Evolutionary conservation across 2,329 filamentous ascomycete genomes (phyloP), one percentile per base, ranked within the genome.

Genomic region (Penicillium sclerotigenum): DNA sequence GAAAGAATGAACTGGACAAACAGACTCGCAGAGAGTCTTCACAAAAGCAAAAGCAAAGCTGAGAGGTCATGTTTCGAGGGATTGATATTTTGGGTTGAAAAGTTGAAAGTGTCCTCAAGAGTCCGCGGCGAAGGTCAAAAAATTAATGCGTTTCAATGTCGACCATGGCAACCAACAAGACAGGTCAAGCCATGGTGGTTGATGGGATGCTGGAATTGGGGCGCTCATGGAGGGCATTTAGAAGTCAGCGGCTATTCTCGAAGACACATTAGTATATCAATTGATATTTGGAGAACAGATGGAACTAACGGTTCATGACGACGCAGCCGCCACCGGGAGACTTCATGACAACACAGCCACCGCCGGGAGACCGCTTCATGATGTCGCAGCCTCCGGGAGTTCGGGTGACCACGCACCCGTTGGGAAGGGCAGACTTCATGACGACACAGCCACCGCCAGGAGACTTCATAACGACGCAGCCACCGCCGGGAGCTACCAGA

Each of bases 401-500:
- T 8, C 20, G 5, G 10, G 26, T 31, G 16, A n/a, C 11, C 7
- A 34, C 29, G 18, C 48, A 51, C 16, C 48, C 48, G 28, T 33
- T 24, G 20, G 26, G 28, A 11, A 22, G 7, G 14, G 43, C 28
- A 16, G 48, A 42, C 37, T 42, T 49, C 52, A 54, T 54, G 20
- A 54, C 51, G 8, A 48, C 51, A 26, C 51, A 53, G n/a, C 50
- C 50, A 16, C 50, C 50, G 11, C 50, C 41, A 16, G 50, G 50
- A 33, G 50, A 37, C 18, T 38, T 47, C 68, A 70, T 70, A 50
- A 71, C 58, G 36, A 68, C 60, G 59, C 68, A 71, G 56, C 68
- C 68, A 52, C 65, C 65, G 31, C 66, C 66, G 54, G 68, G 67
- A 48, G 63, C 62, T 45, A 64, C 63, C 53, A 24, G 50, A 43